These are phyloP conservation scores for Phyllachora maydis DNA, from an alignment of 2,329 filamentous ascomycete species.

Conservation along the genomic window DNA sequence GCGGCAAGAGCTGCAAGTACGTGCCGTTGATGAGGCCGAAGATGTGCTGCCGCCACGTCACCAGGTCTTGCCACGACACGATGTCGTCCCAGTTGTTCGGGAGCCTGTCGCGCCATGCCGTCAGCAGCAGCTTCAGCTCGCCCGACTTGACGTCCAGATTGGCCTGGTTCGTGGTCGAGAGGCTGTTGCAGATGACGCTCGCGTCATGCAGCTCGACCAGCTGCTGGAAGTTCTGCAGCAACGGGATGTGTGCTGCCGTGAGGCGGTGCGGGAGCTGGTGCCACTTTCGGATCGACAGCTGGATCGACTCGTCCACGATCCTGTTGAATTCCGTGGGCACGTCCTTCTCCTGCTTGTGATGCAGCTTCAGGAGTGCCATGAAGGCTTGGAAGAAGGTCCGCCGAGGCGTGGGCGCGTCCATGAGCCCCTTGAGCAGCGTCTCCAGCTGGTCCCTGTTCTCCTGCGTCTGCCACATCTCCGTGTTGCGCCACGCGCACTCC, in stretches of 20 bases:
- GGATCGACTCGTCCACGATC: slow-evolving; percentile 89
- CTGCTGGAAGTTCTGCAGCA: slow-evolving; percentile 95
- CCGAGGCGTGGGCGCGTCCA: slow-evolving; percentile 87
- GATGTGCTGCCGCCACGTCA: slow-evolving; percentile 99
- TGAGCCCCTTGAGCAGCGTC: slow-evolving; percentile 86
- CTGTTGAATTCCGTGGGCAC: slow-evolving; percentile 62
- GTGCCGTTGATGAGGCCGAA: slow-evolving; percentile 93
- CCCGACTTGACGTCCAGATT: slow-evolving; percentile 91
- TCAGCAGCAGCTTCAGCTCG: slow-evolving; percentile 82
- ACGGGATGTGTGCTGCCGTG: slow-evolving; percentile 84
- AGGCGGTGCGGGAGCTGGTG: slow-evolving; percentile 88
- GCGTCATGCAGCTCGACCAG: slow-evolving; percentile 94
- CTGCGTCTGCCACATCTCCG: slow-evolving; percentile 80
- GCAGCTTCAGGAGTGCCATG: slow-evolving; percentile 86
- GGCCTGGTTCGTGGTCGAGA: slow-evolving; percentile 60
- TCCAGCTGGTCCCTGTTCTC: slow-evolving; percentile 81
- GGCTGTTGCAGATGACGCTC: slow-evolving; percentile 83
- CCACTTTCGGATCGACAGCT: slow-evolving; percentile 95
- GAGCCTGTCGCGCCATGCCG: slow-evolving; percentile 85
- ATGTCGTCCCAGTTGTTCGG: slow-evolving; percentile 99
- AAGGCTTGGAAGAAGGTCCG: slow-evolving; percentile 97
- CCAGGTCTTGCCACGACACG: slow-evolving; percentile 94
- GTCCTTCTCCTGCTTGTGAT: slow-evolving; percentile 80
- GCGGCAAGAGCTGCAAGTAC: slow-evolving; percentile 69
- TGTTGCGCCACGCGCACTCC: slow-evolving; percentile 88